Base-by-base conservation (phyloP, 1,284 basidiomycete genomes). In the Hemileia vastatrix region DNA sequence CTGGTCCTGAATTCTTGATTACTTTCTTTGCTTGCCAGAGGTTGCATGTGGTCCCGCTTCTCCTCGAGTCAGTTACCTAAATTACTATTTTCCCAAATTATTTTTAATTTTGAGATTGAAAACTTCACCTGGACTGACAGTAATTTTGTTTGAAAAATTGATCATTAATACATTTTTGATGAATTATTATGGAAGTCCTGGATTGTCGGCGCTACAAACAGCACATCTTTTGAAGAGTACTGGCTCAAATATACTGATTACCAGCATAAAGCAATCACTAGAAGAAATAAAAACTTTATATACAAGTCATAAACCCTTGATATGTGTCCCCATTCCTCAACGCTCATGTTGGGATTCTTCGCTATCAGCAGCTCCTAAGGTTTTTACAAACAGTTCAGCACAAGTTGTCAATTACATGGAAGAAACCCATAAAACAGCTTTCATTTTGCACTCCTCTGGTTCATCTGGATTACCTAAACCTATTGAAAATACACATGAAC, bases 371-470 rank as follows among this genome's bases (percentile, higher is more conserved):
- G 23, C 8, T 8, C 23, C 13, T 1, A 11, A 8, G 21, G 4
- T 54, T 24, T 4, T 31, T 11, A 18, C 33, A 18, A 24, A 13
- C 19, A 18, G 27, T 4, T n/a, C 31, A n/a, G 31, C n/a, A 24
- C n/a, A 19, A 13, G 32, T 50, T 3, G 18, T 66, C 27, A 31
- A 18, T 6, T 65, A 32, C 23, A 43, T 21, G 3, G 58, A 69
- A 1, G 64, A 66, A 15, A 57, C 65, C 4, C 67, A 74, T 15
- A 71, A 82, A 19, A 78, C 80, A 1, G 76, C 80, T 9, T 80
- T 83, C 8, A 79, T 84, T 57, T 76, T 85, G n/a, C 84, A 85
- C 66, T 84, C 83, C 2, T 81, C 79, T 1, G 83, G 84, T 40
- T 83, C 82, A 11, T 82, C 82, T 4, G 77, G 81, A 23, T 76